Evolutionary conservation across 1,284 basidiomycete species (phyloP).

Genomic region (Ceratobasidium sp.): DNA sequence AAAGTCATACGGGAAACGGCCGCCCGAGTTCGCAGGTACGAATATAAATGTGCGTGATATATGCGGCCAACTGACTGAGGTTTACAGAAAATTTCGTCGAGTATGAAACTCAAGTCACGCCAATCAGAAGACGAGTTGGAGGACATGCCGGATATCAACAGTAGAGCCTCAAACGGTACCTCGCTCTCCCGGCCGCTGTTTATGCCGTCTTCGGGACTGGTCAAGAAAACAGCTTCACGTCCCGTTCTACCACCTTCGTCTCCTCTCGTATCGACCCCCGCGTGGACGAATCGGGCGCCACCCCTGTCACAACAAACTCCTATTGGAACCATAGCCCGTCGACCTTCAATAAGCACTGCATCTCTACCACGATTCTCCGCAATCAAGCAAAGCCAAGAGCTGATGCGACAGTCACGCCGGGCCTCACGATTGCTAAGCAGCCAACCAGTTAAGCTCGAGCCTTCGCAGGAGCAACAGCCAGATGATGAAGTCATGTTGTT

Average conservation of each 20-base stretch:
- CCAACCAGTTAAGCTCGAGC: slow-evolving; percentile 2
- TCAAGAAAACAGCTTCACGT: not conserved
- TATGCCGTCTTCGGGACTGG: slow-evolving; percentile 21
- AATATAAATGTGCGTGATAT: not conserved
- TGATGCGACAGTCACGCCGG: slow-evolving; percentile 2
- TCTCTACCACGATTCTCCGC: slow-evolving; percentile 16
- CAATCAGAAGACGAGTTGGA: too few species aligned
- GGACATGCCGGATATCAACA: too few species aligned
- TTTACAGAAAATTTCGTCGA: too few species aligned
- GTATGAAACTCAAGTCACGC: too few species aligned
- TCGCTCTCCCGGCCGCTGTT: slow-evolving; percentile 20
- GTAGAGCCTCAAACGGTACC: too few species aligned
- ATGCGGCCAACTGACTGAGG: too few species aligned
- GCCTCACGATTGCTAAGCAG: not conserved
- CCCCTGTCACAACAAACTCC: slow-evolving; percentile 19
- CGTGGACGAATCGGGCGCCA: not conserved
- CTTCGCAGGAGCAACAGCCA: not conserved
- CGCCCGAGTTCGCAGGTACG: too few species aligned
- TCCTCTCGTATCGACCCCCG: not conserved
- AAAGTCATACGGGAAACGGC: too few species aligned
- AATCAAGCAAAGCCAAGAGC: not conserved
- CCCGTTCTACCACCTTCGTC: slow-evolving; percentile 11
- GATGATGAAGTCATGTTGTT: slow-evolving; percentile 14
- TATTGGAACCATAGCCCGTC: not conserved
- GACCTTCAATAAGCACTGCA: slow-evolving; percentile 2